phyloP scores from a whole-genome alignment of 2,329 filamentous ascomycete species.

The Fusarium keratoplasticum region DNA sequence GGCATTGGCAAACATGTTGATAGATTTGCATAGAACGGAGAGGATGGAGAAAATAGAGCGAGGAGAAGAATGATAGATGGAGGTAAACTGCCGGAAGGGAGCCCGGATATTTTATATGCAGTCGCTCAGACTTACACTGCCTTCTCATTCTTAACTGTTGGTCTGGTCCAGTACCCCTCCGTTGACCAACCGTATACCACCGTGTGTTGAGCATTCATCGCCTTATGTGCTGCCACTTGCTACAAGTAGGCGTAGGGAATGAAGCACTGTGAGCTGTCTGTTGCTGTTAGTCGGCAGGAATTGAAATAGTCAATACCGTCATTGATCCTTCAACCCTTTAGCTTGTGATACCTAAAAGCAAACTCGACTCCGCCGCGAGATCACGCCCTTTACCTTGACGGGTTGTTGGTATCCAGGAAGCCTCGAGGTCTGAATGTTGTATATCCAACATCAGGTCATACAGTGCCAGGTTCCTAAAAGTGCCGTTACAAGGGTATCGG shows the following conservation, averaged over 20 bases:
- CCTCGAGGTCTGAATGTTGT: background rate
- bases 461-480: background rate
- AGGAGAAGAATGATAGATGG: background rate
- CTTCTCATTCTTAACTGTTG: background rate
- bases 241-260: background rate
- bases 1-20: slow-evolving; percentile 57
- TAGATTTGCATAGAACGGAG: background rate
- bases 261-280: background rate
- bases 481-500: background rate
- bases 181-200: background rate
- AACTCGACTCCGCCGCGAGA: background rate
- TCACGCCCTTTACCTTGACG: background rate
- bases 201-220: background rate
- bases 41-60: background rate
- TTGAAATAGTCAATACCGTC: background rate
- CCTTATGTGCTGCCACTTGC: background rate
- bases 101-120: background rate
- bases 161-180: background rate
- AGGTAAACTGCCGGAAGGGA: background rate
- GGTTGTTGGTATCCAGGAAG: background rate
- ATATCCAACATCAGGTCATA: background rate
- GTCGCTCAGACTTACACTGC: background rate
- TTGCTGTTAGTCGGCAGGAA: background rate
- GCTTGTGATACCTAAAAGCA: background rate
- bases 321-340: background rate